A percentile compares a stretch with the other conserved stretches of the same genome.
These are phyloP conservation scores for Nannochloris sp. DNA, from an alignment of 139 green algal species.

Conservation along the genomic window DNA sequence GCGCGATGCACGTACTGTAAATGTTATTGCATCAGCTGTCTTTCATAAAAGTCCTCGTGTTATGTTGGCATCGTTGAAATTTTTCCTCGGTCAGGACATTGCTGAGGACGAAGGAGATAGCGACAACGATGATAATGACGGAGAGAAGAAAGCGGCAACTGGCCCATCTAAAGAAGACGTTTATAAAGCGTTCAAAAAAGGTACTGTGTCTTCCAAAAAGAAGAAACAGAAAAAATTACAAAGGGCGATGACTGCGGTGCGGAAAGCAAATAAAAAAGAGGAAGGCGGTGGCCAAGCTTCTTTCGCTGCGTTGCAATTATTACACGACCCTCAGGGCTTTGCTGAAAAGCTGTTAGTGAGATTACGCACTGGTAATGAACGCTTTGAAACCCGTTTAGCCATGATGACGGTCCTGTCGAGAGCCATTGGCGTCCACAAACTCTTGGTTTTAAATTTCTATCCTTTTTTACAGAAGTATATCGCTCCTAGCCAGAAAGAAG, in stretches of 20 bases:
- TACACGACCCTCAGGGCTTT: conserved; percentile 94
- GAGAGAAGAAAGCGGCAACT: conserved; percentile 3
- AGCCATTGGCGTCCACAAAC: conserved; percentile 81
- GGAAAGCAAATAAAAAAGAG: conserved; percentile 50
- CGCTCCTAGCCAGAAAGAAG: conserved; percentile 65
- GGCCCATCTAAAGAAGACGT: conserved; percentile 67
- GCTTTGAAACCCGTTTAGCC: conserved; percentile 72
- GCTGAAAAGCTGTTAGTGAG: conserved; percentile 82
- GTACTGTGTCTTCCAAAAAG: conserved; percentile 77
- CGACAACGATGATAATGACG: conserved; percentile 30
- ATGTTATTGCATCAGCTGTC: conserved; percentile 76
- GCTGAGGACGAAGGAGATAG: conserved; percentile 46
- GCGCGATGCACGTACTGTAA: conserved; percentile 88
- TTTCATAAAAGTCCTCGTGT: conserved; percentile 65
- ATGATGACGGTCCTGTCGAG: conserved; percentile 68
- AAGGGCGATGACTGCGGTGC: conserved; percentile 71
- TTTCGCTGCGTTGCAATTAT: conserved; percentile 93
- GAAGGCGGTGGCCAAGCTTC: conserved; percentile 28
- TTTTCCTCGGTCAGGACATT: conserved; percentile 90
- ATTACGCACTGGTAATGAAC: conserved; percentile 56
- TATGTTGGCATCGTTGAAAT: conserved; percentile 89
- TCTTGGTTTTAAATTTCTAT: conserved; percentile 96
- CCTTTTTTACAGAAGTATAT: conserved; percentile 86
- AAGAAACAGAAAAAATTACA: conserved; percentile 94
- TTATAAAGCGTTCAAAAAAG: conserved; percentile 82